Percentiles rank a stretch among this genome's conserved stretches.
phyloP scores from a whole-genome alignment of 1,284 basidiomycete genomes.

The Austroboletus novae-zelandiae region DNA sequence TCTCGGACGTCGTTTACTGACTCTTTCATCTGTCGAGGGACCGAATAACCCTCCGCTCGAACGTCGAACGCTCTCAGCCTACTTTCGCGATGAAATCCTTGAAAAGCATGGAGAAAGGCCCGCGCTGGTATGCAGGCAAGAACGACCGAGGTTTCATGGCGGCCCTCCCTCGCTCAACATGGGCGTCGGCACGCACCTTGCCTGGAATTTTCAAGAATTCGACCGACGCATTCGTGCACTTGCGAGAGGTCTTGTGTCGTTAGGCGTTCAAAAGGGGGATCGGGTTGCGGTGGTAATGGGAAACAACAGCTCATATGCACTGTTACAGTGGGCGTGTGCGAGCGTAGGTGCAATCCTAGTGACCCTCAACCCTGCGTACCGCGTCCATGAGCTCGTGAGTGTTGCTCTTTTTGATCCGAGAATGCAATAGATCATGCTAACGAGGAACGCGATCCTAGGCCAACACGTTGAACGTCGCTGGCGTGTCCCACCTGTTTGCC shows the following conservation, averaged over 20 bases:
- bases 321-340: conserved; percentile 82
- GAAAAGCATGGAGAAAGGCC: conserved; percentile 48
- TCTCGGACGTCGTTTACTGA: conserved; percentile 22
- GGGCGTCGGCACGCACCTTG: conserved; percentile 48
- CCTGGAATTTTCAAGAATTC: conserved; percentile 77
- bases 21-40: conserved; percentile 56
- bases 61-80: conserved; percentile 59
- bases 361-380: conserved; percentile 82
- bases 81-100: conserved; percentile 59
- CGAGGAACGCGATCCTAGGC: conserved; percentile 40
- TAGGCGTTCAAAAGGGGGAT: conserved; percentile 78
- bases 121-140: conserved; percentile 66
- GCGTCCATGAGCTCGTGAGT: conserved; percentile 64
- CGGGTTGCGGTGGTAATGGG: conserved; percentile 83
- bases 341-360: conserved; percentile 78
- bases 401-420: conserved; percentile 6
- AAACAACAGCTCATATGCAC: conserved; percentile 77
- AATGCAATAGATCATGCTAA: neutral
- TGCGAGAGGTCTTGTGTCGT: conserved; percentile 63
- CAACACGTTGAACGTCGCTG: conserved; percentile 60
- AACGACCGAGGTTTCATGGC: conserved; percentile 56
- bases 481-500: conserved; percentile 69
- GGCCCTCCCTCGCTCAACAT: conserved; percentile 54
- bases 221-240: conserved; percentile 64
- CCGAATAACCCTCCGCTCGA: conserved; percentile 59